A percentile compares a stretch with the other conserved stretches of the same genome.
phyloP scores from a whole-genome alignment of 257 asterid species.

The Ilex asprella region DNA sequence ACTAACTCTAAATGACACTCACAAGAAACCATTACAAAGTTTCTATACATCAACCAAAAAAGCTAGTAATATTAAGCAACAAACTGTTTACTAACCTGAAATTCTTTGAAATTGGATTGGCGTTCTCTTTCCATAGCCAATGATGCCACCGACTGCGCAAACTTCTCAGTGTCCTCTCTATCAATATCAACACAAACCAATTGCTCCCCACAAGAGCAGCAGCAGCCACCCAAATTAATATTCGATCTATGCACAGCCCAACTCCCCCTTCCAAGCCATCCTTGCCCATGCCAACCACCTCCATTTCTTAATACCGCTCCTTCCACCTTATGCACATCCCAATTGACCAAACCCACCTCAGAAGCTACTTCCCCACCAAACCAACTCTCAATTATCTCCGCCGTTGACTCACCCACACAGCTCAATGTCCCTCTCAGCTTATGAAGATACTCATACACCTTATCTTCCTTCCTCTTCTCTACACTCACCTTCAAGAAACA shows the following conservation, averaged over 20 bases:
- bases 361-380: slow-evolving; percentile 51
- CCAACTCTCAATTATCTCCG: slow-evolving; percentile 59
- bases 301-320: slow-evolving; percentile 58
- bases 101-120: slow-evolving; percentile 67
- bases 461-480: slow-evolving; percentile 43
- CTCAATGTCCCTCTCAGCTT: slow-evolving; percentile 56
- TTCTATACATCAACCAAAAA: slow-evolving; percentile 6
- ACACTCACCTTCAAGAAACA: slow-evolving; percentile 56
- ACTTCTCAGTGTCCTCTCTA: slow-evolving; percentile 59
- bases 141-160: slow-evolving; percentile 70
- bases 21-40: background rate
- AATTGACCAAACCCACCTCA: slow-evolving; percentile 30
- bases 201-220: slow-evolving; percentile 48
- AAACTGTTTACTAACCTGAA: slow-evolving; percentile 45
- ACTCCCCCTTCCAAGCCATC: slow-evolving; percentile 80
- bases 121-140: slow-evolving; percentile 78
- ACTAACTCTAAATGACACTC: background rate
- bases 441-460: slow-evolving; percentile 80
- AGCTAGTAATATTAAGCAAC: background rate
- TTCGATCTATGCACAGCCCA: slow-evolving; percentile 54
- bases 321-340: slow-evolving; percentile 43
- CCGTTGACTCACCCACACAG: slow-evolving; percentile 47
- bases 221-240: slow-evolving; percentile 47
- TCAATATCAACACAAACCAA: slow-evolving; percentile 76
- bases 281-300: slow-evolving; percentile 97